These are phyloP conservation scores for Leptographium flavum DNA, from an alignment of 2,329 filamentous ascomycete species.

Conservation along the genomic window DNA sequence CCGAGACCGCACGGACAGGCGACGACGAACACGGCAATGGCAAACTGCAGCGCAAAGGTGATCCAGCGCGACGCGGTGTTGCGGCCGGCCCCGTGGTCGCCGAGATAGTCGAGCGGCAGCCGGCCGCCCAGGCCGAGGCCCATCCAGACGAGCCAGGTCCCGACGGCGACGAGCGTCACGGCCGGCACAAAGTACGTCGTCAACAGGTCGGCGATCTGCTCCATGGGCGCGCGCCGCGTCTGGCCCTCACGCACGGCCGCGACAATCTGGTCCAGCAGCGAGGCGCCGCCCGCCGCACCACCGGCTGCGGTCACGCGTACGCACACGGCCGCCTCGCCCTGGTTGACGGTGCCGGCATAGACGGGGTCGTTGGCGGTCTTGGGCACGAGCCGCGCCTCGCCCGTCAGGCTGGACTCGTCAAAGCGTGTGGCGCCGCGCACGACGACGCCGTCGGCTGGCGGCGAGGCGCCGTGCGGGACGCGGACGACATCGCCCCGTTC, in stretches of 20 bases:
- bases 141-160: slow-evolving; percentile 62
- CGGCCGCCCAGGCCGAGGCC: slow-evolving; percentile 42
- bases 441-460: slow-evolving; percentile 67
- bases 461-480: slow-evolving; percentile 66
- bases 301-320: slow-evolving; percentile 49
- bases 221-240: slow-evolving; percentile 59
- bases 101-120: slow-evolving; percentile 42
- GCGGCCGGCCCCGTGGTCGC: no score
- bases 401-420: slow-evolving; percentile 82
- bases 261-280: slow-evolving; percentile 71
- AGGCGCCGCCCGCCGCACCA: slow-evolving; percentile 49
- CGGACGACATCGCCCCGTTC: slow-evolving; percentile 62
- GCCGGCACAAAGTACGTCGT: slow-evolving; percentile 67
- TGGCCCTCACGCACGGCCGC: slow-evolving; percentile 65
- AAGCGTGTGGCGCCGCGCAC: slow-evolving; percentile 52
- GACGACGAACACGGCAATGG: slow-evolving; percentile 76
- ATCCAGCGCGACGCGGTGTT: slow-evolving; percentile 40
- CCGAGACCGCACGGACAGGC: slow-evolving; percentile 76
- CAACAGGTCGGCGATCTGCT: slow-evolving; percentile 57
- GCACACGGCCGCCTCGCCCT: slow-evolving; percentile 46
- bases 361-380: slow-evolving; percentile 51
- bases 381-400: slow-evolving; percentile 54
- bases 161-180: slow-evolving; percentile 52
- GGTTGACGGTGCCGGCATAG: slow-evolving; percentile 63
- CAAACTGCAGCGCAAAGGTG: slow-evolving; percentile 65